Base-by-base conservation (phyloP, 2,329 filamentous ascomycete genomes). In the Plectosphaerella plurivora region DNA sequence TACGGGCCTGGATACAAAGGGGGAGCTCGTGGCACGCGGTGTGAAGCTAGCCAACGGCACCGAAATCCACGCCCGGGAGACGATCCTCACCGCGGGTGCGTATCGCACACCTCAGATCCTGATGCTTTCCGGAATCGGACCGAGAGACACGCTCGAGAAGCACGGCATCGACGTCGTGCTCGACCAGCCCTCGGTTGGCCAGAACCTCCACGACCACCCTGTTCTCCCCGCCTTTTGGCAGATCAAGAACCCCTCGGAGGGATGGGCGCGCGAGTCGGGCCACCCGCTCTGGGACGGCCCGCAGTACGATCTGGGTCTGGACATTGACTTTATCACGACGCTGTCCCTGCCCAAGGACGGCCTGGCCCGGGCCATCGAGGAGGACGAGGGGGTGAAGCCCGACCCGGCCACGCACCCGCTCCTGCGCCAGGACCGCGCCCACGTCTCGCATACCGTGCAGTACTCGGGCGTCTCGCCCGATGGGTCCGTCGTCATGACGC, bases 131-230 rank as follows among this genome's bases (percentile, higher is more conserved):
- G 78, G 78, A 2, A 53, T 73, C 35, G 78, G 78, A 0, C 76
- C 76, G 0, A 62, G 63, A 1, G 58, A 53, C 1, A 68, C 76
- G 42, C 65, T 80, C 1, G 55, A 67, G 15, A 61, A 64, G 47
- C 65, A 68, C 36, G 59, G 58, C 10, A 73, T 75, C 52, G 65
- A 71, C 2, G 70, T 83, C 14, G 55, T 83, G 35, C 66, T 67
- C 3, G 73, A 85, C 57, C 69, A 81, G 0, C 81, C 80, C 0
- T 82, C 80, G 33, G 82, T 87, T 3, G 83, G 83, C 12, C 73
- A 68, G 8, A 85, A 85, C 64, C 69, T 86, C 9, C 74, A 82
- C 62, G 82, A 86, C 60, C 78, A 78, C 52, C 51, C 61, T 59
- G 47, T 60, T 45, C 55, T 62, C 53, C 36, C 61, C 62, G 39